Conservation (phyloP, 2,329 filamentous ascomycete species). For the Fusarium denticulatum region DNA sequence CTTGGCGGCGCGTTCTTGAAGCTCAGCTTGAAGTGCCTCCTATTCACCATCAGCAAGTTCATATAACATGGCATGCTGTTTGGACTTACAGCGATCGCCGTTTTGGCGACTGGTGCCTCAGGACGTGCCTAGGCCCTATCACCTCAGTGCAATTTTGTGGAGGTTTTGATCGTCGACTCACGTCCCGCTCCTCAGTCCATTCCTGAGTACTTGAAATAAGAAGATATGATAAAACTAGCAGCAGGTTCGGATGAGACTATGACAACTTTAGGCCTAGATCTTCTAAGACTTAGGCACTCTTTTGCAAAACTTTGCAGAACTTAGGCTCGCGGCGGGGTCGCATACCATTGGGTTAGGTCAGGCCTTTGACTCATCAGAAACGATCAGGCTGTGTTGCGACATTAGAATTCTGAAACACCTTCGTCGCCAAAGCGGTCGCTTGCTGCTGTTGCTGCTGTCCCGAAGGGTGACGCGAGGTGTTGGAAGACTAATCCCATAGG, state of each 20-base stretch:
- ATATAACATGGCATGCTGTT: no score
- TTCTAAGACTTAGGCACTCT: neutral
- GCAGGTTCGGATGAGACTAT: neutral
- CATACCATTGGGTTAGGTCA: neutral
- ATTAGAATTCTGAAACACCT: neutral
- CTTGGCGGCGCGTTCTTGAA: neutral
- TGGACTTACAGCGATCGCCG: neutral
- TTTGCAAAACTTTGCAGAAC: neutral
- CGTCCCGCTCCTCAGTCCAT: no score
- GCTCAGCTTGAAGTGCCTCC: neutral
- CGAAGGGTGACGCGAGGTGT: rapidly evolving
- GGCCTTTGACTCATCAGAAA: no score
- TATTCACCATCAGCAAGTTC: neutral
- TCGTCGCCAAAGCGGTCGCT: neutral
- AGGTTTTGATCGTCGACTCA: neutral
- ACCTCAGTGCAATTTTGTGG: neutral
- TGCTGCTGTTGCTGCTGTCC: neutral
- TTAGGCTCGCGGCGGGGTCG: neutral
- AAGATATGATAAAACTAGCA: neutral
- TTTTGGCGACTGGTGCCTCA: neutral
- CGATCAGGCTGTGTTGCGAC: neutral
- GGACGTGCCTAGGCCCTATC: neutral
- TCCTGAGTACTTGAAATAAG: no score
- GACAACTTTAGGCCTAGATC: neutral
- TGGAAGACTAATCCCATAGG: rapidly evolving